Conservation (phyloP, 2,329 filamentous ascomycete species). For the Fusarium bulbicola region DNA sequence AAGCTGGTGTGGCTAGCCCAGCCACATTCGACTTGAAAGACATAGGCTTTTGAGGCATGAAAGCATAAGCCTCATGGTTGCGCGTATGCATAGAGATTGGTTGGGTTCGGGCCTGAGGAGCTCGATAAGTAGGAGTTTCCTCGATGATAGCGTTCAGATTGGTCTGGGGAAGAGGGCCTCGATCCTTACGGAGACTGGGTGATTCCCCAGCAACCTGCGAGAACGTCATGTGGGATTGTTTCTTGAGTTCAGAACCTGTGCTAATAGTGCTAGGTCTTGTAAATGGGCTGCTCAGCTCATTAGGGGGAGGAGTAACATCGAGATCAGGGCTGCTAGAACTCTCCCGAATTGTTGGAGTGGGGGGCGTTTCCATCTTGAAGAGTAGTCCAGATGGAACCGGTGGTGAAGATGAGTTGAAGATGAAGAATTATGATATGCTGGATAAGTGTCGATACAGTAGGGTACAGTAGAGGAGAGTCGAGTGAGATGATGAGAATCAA, state of each 20-base stretch:
- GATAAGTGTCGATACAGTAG: neutral
- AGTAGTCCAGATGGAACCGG: neutral
- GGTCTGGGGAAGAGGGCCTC: neutral
- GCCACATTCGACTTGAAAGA: neutral
- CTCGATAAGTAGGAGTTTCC: neutral
- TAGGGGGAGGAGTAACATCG: conserved; percentile 6
- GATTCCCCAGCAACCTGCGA: neutral
- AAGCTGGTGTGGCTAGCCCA: neutral
- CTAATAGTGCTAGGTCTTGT: conserved; percentile 15
- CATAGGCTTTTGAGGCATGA: neutral
- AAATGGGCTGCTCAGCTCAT: conserved; percentile 21
- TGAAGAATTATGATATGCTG: neutral
- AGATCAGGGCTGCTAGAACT: conserved; percentile 22
- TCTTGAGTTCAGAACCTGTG: neutral
- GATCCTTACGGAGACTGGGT: neutral
- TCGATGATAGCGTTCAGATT: neutral
- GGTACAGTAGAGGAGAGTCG: neutral
- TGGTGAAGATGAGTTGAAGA: neutral
- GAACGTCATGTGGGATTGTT: neutral
- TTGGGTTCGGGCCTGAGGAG: neutral
- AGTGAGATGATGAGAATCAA: conserved; percentile 14
- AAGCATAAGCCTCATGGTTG: neutral
- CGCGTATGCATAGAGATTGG: neutral
- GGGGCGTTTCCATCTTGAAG: conserved; percentile 6
- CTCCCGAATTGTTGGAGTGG: conserved; percentile 9